These are phyloP conservation scores for Colletotrichum acutatum DNA, from an alignment of 2,329 filamentous ascomycete species.

Conservation along the genomic window DNA sequence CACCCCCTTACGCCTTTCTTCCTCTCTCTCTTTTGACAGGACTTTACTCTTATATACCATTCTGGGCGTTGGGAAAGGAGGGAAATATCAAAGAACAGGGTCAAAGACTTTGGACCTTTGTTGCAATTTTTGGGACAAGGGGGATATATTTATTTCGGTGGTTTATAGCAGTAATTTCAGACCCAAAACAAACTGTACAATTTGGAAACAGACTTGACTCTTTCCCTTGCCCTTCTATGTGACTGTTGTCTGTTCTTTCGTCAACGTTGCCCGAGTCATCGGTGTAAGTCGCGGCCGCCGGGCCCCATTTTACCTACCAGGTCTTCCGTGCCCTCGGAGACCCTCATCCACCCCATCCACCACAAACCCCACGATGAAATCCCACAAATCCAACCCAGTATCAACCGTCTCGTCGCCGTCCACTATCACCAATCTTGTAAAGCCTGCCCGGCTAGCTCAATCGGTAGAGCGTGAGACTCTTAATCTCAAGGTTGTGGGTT, in stretches of 20 bases:
- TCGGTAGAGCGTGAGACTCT: constrained; percentile 81
- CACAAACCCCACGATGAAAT: neutral
- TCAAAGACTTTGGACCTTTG: constrained; percentile 11
- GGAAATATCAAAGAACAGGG: constrained; percentile 7
- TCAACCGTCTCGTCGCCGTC: neutral
- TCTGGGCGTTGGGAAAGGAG: constrained; percentile 35
- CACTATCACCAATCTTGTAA: neutral
- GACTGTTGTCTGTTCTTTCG: neutral
- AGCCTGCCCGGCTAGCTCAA: constrained; percentile 69
- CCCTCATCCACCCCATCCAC: neutral
- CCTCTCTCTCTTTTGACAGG: neutral
- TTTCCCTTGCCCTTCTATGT: neutral
- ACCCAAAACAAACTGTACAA: constrained; percentile 14
- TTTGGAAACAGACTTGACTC: neutral
- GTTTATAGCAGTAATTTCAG: constrained; percentile 32
- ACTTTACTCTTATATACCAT: constrained; percentile 35
- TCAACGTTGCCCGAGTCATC: neutral
- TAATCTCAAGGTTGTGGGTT: constrained; percentile 70
- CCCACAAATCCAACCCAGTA: neutral
- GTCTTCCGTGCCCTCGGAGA: constrained; percentile 18
- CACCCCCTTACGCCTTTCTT: neutral
- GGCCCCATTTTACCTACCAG: constrained; percentile 12
- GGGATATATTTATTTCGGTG: neutral
- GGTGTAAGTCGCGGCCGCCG: neutral
- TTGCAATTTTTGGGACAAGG: neutral